Conservation (phyloP, 306 rosid genomes). For the Quercus cerris region DNA sequence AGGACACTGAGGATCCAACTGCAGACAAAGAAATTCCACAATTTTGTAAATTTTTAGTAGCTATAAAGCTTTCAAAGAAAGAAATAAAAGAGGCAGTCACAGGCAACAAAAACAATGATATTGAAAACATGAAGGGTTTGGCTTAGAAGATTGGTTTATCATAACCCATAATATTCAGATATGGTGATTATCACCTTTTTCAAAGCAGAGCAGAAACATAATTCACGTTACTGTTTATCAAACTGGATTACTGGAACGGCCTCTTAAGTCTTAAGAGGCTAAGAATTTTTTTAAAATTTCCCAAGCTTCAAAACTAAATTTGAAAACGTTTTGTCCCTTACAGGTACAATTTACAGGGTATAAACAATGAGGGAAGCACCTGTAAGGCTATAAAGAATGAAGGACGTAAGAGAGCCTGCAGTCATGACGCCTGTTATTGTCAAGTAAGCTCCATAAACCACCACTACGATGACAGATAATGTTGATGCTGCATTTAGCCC, state of each 20-base stretch:
- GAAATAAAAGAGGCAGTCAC: not conserved
- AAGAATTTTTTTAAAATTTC: not conserved
- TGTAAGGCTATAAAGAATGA: conserved; percentile 49
- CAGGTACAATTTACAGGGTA: not conserved
- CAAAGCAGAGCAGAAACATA: not conserved
- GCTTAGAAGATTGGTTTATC: not conserved
- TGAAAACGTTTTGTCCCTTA: not conserved
- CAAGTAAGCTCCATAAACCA: conserved; percentile 46
- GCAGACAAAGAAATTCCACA: not conserved
- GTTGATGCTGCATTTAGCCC: conserved; percentile 46
- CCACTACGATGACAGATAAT: conserved; percentile 39
- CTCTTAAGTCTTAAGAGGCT: not conserved
- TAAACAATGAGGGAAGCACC: conserved; percentile 26
- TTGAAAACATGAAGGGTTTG: not conserved
- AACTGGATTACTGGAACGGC: not conserved
- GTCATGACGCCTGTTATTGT: conserved; percentile 38
- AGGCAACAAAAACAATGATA: not conserved
- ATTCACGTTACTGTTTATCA: not conserved
- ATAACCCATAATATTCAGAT: not conserved
- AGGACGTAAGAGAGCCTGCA: conserved; percentile 19
- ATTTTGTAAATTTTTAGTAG: not conserved
- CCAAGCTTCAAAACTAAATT: not conserved
- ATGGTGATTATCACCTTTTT: not conserved
- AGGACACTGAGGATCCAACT: conserved; percentile 44
- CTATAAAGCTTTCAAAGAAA: not conserved